Evolutionary conservation across 2,329 filamentous ascomycete species (phyloP).

Genomic region (Claviceps monticola): DNA sequence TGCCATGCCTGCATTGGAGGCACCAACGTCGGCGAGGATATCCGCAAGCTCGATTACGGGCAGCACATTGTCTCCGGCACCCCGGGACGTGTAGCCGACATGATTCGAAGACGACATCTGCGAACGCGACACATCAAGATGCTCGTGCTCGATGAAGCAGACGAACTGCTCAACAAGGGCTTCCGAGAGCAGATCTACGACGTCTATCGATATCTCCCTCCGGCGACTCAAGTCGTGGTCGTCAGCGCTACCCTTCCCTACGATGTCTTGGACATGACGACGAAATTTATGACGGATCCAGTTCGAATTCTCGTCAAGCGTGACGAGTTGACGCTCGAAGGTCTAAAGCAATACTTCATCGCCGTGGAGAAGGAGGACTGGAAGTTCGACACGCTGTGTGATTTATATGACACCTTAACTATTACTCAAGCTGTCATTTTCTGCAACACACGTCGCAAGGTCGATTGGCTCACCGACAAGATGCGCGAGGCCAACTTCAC

Average conservation of each 20-base stretch:
- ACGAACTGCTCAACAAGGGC: slow-evolving; percentile 69
- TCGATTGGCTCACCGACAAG: slow-evolving; percentile 98
- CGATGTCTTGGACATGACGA: slow-evolving; percentile 97
- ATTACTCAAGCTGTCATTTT: slow-evolving; percentile 99
- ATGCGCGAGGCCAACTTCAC: slow-evolving; percentile 99
- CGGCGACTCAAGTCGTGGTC: slow-evolving; percentile 94
- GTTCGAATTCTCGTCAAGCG: slow-evolving; percentile 95
- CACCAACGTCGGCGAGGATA: slow-evolving; percentile 95
- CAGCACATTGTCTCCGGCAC: slow-evolving; percentile 97
- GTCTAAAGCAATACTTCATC: slow-evolving; percentile 98
- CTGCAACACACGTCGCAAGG: slow-evolving; percentile 97
- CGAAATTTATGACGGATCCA: slow-evolving; percentile 98
- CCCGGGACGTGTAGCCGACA: slow-evolving; percentile 73
- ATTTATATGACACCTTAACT: slow-evolving; percentile 95
- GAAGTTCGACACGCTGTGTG: slow-evolving; percentile 98
- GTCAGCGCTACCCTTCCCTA: slow-evolving; percentile 94
- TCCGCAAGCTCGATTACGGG: slow-evolving; percentile 91
- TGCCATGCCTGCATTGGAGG: slow-evolving; percentile 98
- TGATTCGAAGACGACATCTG: slow-evolving; percentile 44
- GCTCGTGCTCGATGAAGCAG: slow-evolving; percentile 47
- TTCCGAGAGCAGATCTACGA: slow-evolving; percentile 99
- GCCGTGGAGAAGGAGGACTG: slow-evolving; percentile 98
- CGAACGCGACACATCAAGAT: slow-evolving; percentile 51
- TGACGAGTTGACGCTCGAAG: slow-evolving; percentile 95
- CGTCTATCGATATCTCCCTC: slow-evolving; percentile 91